phyloP scores from a whole-genome alignment of 345 rosid genomes.

The Pistacia integerrima region DNA sequence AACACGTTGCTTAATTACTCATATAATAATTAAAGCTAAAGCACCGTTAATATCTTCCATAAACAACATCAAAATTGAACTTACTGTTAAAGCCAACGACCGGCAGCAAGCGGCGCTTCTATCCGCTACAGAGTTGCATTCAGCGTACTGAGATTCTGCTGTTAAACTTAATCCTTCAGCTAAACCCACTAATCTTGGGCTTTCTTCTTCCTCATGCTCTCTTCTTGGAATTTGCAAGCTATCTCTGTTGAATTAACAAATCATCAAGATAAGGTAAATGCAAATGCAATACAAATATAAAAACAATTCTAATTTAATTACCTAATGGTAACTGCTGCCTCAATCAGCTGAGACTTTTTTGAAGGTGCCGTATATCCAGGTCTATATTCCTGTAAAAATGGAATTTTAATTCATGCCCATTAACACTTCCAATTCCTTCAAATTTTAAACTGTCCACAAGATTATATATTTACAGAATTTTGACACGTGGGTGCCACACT shows the following conservation, averaged over 20 bases:
- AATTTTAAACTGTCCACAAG: neutral
- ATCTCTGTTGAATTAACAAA: slow-evolving; percentile 42
- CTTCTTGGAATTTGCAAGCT: slow-evolving; percentile 46
- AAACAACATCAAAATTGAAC: slow-evolving; percentile 18
- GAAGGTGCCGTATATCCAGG: slow-evolving; percentile 71
- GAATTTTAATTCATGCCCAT: neutral
- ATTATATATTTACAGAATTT: too few species aligned
- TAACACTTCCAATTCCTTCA: neutral
- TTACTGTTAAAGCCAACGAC: slow-evolving; percentile 61
- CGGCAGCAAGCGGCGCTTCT: slow-evolving; percentile 61
- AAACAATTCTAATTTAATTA: slow-evolving; percentile 19
- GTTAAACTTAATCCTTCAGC: slow-evolving; percentile 31
- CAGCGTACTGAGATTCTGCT: slow-evolving; percentile 29
- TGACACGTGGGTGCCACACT: neutral
- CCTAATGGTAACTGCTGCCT: slow-evolving; percentile 66
- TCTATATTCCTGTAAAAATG: slow-evolving; percentile 57
- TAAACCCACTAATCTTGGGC: slow-evolving; percentile 19
- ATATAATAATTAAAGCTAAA: neutral
- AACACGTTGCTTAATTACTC: too few species aligned
- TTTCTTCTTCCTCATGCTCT: slow-evolving; percentile 31
- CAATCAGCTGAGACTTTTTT: slow-evolving; percentile 57
- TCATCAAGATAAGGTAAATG: too few species aligned
- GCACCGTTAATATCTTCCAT: too few species aligned
- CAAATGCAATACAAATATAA: neutral
- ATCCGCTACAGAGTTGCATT: slow-evolving; percentile 51